Evolutionary conservation across 164 flowering plant species (phyloP).

Genomic region (Protea cynaroides): DNA sequence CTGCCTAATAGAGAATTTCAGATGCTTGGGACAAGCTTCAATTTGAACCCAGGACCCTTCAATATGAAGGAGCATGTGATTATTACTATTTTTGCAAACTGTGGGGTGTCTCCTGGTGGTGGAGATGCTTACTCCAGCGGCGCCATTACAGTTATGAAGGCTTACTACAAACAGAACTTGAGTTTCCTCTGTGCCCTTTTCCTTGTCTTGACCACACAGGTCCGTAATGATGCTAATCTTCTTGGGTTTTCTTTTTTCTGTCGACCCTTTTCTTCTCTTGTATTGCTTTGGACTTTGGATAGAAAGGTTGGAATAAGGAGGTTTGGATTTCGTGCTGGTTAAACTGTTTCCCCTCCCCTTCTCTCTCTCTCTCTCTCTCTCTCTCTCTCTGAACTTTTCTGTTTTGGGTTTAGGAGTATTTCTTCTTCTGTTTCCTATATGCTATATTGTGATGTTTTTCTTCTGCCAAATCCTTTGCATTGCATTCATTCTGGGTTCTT

Average conservation of each 20-base stretch:
- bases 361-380: no score
- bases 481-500: no score
- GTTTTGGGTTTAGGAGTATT: not conserved
- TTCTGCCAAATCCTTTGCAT: not conserved
- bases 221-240: constrained; percentile 6
- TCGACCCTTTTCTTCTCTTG: not conserved
- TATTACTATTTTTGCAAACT: constrained; percentile 82
- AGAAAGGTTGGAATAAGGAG: no score
- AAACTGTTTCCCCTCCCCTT: not conserved
- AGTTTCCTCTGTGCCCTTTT: constrained; percentile 55
- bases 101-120: constrained; percentile 75
- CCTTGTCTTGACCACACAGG: constrained; percentile 85
- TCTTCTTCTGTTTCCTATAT: no score
- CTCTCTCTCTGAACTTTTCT: no score
- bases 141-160: constrained; percentile 83
- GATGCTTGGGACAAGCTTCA: constrained; percentile 43
- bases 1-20: constrained; percentile 43
- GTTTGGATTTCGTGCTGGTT: no score
- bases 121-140: constrained; percentile 94
- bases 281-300: no score
- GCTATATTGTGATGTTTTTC: not conserved
- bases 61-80: constrained; percentile 97
- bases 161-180: constrained; percentile 68
- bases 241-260: not conserved
- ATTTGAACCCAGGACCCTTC: constrained; percentile 86